These are phyloP conservation scores for Datisca glomerata DNA, from an alignment of 306 rosid genomes.

Conservation along the genomic window DNA sequence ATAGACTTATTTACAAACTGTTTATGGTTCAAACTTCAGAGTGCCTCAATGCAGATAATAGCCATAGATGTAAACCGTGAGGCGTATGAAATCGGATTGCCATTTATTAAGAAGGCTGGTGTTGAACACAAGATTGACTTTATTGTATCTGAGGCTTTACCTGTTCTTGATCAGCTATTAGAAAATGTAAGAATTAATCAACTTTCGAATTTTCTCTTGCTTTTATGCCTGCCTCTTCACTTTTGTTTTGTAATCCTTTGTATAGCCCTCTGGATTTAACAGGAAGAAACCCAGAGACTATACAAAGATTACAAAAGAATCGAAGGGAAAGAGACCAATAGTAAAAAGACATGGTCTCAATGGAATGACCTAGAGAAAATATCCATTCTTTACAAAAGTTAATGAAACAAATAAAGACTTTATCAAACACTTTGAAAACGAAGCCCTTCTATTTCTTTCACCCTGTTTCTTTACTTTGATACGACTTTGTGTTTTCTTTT, in stretches of 20 bases:
- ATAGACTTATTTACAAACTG: too few species aligned
- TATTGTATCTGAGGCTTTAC: conserved; percentile 24
- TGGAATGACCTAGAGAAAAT: neutral
- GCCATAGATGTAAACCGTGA: conserved; percentile 32
- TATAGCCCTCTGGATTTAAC: neutral
- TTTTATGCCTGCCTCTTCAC: neutral
- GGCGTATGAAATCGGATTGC: conserved; percentile 35
- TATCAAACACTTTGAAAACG: too few species aligned
- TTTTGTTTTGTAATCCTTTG: neutral
- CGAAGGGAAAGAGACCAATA: too few species aligned
- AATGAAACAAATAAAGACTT: too few species aligned
- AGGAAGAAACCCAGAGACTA: too few species aligned
- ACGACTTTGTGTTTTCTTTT: neutral
- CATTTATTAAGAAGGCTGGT: conserved; percentile 39
- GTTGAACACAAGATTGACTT: conserved; percentile 47
- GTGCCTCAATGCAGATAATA: conserved; percentile 23
- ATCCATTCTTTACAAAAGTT: neutral
- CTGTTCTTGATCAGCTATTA: conserved; percentile 24
- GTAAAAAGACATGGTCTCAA: too few species aligned
- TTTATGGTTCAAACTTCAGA: too few species aligned
- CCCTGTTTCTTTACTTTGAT: neutral
- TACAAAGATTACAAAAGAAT: too few species aligned
- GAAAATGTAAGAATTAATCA: conserved; percentile 19
- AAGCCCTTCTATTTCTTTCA: too few species aligned
- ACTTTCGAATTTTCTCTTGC: neutral